Conservation (phyloP, 345 rosid genomes). For the Sapria himalayana region DNA sequence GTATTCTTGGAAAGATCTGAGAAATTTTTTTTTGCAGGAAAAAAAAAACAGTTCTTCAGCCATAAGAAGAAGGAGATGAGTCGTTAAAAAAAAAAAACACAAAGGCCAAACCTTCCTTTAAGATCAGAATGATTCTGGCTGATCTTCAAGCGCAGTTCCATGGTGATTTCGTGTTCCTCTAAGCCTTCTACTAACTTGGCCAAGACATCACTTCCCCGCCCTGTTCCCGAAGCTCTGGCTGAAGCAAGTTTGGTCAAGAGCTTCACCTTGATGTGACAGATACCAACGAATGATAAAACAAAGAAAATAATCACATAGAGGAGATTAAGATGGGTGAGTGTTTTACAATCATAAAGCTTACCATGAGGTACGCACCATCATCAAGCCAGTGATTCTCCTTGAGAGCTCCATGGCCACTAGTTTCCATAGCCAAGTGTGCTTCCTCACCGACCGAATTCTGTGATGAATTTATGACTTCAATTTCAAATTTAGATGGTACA, state of each 20-base stretch:
- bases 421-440: constrained; percentile 90
- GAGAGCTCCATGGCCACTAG: constrained; percentile 97
- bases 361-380: constrained; percentile 99
- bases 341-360: too few relatives aligned
- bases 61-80: not conserved
- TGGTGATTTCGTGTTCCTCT: constrained; percentile 55
- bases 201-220: constrained; percentile 64
- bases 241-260: constrained; percentile 85
- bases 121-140: constrained; percentile 66
- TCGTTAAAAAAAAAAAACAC: constrained; percentile 2
- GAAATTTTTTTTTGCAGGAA: constrained; percentile 6
- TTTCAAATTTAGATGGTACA: too few relatives aligned
- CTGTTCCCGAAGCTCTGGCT: constrained; percentile 51
- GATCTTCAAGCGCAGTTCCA: constrained; percentile 76
- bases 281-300: too few relatives aligned
- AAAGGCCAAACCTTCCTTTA: constrained; percentile 71
- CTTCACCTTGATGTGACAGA: not conserved
- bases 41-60: too few relatives aligned
- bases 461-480: constrained; percentile 8
- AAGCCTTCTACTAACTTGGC: constrained; percentile 68
- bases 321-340: too few relatives aligned
- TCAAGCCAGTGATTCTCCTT: constrained; percentile 98
- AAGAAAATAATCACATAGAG: too few relatives aligned
- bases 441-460: constrained; percentile 81
- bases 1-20: constrained; percentile 74